Conservation (phyloP, 176 grass and related monocot genomes). For the Rhynchospora tenuis region DNA sequence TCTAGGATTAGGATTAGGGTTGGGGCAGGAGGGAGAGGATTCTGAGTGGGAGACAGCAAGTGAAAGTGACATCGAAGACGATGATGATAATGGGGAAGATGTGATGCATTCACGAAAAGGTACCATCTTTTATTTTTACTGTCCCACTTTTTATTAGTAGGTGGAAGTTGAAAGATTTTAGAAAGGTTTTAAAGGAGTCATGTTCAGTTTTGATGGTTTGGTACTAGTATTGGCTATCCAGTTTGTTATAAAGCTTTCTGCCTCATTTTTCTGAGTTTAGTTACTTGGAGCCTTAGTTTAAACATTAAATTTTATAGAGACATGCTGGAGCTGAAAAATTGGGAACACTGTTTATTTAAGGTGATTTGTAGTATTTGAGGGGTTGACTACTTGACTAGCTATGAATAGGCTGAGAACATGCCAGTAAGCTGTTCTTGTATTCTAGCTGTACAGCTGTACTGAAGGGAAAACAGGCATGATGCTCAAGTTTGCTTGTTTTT, state of each 20-base stretch:
- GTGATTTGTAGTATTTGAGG: not conserved
- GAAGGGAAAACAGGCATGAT: not conserved
- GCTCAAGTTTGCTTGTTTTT: not conserved
- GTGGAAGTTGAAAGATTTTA: not conserved
- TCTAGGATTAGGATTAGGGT: constrained; percentile 58
- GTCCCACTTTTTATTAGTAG: not conserved
- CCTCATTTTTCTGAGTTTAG: not conserved
- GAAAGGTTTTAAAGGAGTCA: not conserved
- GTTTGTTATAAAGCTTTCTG: not conserved
- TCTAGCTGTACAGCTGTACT: not conserved
- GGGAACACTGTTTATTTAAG: not conserved
- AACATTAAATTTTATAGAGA: not conserved
- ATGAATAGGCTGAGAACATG: not conserved
- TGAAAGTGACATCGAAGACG: constrained; percentile 68
- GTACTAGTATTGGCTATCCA: constrained; percentile 1
- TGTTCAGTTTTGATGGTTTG: constrained; percentile 2
- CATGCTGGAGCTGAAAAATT: not conserved
- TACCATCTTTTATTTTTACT: constrained; percentile 28
- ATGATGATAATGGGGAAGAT: constrained; percentile 54
- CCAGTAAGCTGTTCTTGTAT: not conserved
- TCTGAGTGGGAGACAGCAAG: constrained; percentile 94
- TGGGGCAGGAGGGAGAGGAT: constrained; percentile 80
- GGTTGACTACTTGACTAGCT: not conserved
- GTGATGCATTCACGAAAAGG: constrained; percentile 51
- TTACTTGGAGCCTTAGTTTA: not conserved